These are phyloP conservation scores for Trichoderma asperelloides DNA, from an alignment of 495 filamentous ascomycete genomes.

Conservation along the genomic window DNA sequence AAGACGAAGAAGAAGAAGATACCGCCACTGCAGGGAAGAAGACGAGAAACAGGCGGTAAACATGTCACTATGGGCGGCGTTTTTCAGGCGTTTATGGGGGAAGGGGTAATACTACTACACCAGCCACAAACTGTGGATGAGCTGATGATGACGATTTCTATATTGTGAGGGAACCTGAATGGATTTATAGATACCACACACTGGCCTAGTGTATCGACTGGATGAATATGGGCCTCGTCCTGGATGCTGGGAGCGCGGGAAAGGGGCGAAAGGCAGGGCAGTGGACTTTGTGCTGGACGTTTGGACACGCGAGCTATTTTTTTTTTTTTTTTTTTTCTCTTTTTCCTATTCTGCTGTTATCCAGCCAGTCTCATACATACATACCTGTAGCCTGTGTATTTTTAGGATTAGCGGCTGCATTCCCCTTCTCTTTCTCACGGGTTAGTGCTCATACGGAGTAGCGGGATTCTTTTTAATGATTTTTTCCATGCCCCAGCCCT, in stretches of 20 bases:
- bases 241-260: neutral
- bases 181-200: slow-evolving; percentile 2
- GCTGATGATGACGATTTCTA: slow-evolving; percentile 4
- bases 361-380: too few species aligned
- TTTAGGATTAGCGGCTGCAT: slow-evolving; percentile 1
- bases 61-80: slow-evolving; percentile 8
- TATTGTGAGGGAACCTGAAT: neutral
- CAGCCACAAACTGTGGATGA: neutral
- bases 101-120: neutral
- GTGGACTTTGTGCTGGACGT: neutral
- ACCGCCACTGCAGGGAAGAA: slow-evolving; percentile 64
- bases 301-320: neutral
- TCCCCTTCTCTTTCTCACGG: neutral
- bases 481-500: neutral
- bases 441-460: neutral
- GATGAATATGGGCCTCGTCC: neutral
- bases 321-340: too few species aligned
- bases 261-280: neutral
- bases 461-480: too few species aligned
- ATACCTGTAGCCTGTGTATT: neutral
- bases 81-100: slow-evolving; percentile 1
- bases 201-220: neutral
- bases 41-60: slow-evolving; percentile 52
- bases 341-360: too few species aligned
- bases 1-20: slow-evolving; percentile 85